Evolutionary conservation across 441 rosid genomes (phyloP), one percentile per base, ranked within the genome.

Genomic region (Erysimum pusillum): DNA sequence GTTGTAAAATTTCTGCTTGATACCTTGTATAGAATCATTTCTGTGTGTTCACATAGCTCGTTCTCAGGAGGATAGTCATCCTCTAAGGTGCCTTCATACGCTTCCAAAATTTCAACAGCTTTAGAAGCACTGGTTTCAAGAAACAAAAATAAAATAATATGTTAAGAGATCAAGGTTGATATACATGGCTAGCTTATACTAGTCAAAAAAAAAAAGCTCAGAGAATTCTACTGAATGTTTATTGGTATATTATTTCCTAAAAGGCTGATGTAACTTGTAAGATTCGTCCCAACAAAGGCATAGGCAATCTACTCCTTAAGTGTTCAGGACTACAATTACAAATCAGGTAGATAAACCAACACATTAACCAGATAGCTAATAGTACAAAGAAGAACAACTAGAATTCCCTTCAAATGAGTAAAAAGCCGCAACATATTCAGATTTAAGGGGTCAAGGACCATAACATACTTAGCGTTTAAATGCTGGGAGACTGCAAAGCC

Each of bases 401-500:
- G 66, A 20, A 73, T 62, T 61, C 4, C 45, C 44, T 36, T 42
- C 42, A 34, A 52, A 20, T 49, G 74, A 42, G 59, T 61, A 62
- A 53, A 34, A 17, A 7, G 41, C 45, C 10, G 7, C 9, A 61
- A 15, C 25, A 63, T 58, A 25, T 49, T 49, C 2, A 35, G 34
- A 36, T 54, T 54, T 46, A 51, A 56, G 64, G 71, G 46, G 32
- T 71, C 57, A 80, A 74, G 74, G 63, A 72, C 48, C 68, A 83
- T 74, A 78, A 15, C 84, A 66, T 89, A 96, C 99, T 96, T 89
- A 39, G 88, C 79, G 80, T 94, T 89, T 78, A 96, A 83, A 87
- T 96, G 99, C 68, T 96, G 97, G 78, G 99, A 87, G 81, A 96
- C 99, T 22, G 98, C 94, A 90, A 96, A 96, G 62, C 99, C 99